A percentile compares a stretch with the other conserved stretches of the same genome.
phyloP scores from a whole-genome alignment of 441 rosid species.

The Raphanus hybrid region DNA sequence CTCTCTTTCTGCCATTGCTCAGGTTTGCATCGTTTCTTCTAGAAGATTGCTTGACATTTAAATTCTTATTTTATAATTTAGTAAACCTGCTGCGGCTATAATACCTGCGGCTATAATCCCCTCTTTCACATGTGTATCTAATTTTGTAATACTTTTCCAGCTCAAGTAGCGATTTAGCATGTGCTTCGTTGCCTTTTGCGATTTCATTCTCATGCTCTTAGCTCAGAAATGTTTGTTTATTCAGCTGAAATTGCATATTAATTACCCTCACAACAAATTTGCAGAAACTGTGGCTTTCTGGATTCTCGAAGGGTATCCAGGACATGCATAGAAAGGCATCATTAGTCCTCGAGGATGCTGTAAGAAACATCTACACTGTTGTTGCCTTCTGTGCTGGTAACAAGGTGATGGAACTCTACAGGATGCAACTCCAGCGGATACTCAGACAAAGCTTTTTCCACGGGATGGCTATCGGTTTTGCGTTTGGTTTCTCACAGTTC shows the following conservation, averaged over 20 bases:
- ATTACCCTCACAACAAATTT: conserved; percentile 40
- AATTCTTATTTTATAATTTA: not conserved
- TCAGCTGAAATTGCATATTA: conserved; percentile 1
- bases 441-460: conserved; percentile 87
- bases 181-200: not conserved
- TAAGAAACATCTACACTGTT: conserved; percentile 96
- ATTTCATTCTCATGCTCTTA: conserved; percentile 6
- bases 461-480: conserved; percentile 96
- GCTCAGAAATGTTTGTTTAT: conserved; percentile 1
- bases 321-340: conserved; percentile 99
- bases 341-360: conserved; percentile 99
- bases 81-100: not conserved
- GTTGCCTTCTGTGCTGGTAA: conserved; percentile 99
- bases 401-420: conserved; percentile 99
- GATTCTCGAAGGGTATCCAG: conserved; percentile 99
- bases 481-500: conserved; percentile 98
- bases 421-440: conserved; percentile 79
- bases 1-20: conserved; percentile 85
- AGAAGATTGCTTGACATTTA: not conserved
- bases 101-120: not conserved
- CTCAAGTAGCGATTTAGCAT: not conserved
- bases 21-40: conserved; percentile 64
- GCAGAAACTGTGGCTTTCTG: conserved; percentile 99
- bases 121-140: conserved; percentile 15
- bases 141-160: not conserved